Evolutionary conservation across 352 stramenopile species (phyloP).

Genomic region (Phytophthora pistaciae): DNA sequence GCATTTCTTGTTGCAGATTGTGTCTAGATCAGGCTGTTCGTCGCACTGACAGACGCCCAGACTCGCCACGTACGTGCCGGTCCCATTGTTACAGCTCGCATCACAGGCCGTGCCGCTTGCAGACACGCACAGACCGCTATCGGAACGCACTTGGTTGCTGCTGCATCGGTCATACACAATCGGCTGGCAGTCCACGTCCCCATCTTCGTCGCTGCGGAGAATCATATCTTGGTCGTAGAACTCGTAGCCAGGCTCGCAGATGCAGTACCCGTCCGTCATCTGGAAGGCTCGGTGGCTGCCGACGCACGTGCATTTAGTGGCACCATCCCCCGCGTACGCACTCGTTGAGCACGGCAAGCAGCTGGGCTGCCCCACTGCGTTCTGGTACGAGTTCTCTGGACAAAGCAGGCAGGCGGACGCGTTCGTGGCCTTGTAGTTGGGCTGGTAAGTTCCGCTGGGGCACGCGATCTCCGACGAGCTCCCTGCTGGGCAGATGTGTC

Average conservation of each 20-base stretch:
- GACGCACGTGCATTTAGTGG: conserved; percentile 82
- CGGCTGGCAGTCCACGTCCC: conserved; percentile 91
- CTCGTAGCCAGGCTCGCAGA: conserved; percentile 92
- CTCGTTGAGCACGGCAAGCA: conserved; percentile 92
- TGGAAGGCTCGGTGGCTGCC: conserved; percentile 93
- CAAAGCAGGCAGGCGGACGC: conserved; percentile 72
- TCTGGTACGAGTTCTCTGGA: conserved; percentile 83
- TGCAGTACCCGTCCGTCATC: conserved; percentile 91
- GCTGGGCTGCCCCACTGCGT: conserved; percentile 57
- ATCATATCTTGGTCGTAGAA: conserved; percentile 92
- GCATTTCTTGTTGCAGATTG: conserved; percentile 85
- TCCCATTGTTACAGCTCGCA: conserved; percentile 71
- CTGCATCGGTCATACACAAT: conserved; percentile 91
- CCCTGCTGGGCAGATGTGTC: conserved; percentile 78
- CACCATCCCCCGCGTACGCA: conserved; percentile 59
- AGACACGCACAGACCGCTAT: conserved; percentile 73
- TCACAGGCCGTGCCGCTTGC: conserved; percentile 52
- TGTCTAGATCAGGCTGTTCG: conserved; percentile 73
- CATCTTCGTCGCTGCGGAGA: conserved; percentile 84
- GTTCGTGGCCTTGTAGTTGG: conserved; percentile 51
- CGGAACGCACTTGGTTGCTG: conserved; percentile 75
- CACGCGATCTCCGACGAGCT: conserved; percentile 68
- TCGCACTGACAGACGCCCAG: conserved; percentile 92
- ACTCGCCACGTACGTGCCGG: conserved; percentile 78
- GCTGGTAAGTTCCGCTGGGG: conserved; percentile 84